Conservation (phyloP, 768 basidiomycete genomes). For the Psilocybe tampanensis region DNA sequence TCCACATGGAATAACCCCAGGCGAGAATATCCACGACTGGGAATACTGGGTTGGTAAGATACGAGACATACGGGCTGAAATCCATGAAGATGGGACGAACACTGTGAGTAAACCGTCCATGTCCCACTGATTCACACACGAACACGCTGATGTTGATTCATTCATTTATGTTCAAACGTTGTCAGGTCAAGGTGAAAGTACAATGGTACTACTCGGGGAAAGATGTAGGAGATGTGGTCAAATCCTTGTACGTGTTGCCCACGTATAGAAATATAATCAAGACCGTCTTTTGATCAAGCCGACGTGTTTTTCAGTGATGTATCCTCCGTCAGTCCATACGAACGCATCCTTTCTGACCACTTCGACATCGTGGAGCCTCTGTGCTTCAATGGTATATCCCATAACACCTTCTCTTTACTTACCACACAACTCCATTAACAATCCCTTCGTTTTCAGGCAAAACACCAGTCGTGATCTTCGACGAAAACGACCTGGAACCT, state of each 20-base stretch:
- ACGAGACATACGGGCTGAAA: conserved; percentile 42
- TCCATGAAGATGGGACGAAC: conserved; percentile 26
- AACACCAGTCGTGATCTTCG: conserved; percentile 33
- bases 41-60: conserved; percentile 58
- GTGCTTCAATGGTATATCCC: conserved; percentile 46
- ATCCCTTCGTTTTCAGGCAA: conserved; percentile 32
- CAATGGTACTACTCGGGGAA: conserved; percentile 57
- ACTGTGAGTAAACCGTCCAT: conserved; percentile 26
- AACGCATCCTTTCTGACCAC: conserved; percentile 52
- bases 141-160: not conserved
- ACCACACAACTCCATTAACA: not conserved
- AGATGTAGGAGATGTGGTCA: conserved; percentile 46
- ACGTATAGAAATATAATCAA: not conserved
- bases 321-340: conserved; percentile 43
- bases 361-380: conserved; percentile 47
- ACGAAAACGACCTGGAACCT: conserved; percentile 42
- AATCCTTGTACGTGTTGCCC: conserved; percentile 47
- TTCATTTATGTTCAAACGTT: not conserved
- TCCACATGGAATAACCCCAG: conserved; percentile 33
- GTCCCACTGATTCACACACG: too few relatives aligned
- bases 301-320: conserved; percentile 1
- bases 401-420: not conserved
- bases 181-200: conserved; percentile 54
- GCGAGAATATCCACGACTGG: conserved; percentile 26
- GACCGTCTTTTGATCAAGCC: not conserved